phyloP scores from a whole-genome alignment of 2,329 filamentous ascomycete species.

The Colletotrichum paranaense region DNA sequence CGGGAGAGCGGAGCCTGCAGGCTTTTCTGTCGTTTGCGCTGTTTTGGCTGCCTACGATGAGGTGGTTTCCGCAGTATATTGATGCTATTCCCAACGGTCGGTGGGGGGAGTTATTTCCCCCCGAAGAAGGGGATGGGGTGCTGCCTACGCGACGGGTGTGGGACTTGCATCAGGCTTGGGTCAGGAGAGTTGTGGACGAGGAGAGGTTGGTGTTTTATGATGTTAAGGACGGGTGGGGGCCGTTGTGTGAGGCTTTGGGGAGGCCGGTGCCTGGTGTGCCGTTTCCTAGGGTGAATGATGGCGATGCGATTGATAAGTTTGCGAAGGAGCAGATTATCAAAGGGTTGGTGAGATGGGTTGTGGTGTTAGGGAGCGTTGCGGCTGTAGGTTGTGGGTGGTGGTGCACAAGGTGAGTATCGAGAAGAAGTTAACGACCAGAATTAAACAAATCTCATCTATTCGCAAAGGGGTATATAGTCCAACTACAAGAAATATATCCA shows the following conservation, averaged over 20 bases:
- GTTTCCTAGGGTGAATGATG: slow-evolving; percentile 37
- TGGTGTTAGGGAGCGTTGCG: not conserved
- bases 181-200: slow-evolving; percentile 37
- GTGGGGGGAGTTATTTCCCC: not conserved
- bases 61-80: not conserved
- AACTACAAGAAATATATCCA: not conserved
- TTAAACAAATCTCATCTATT: not conserved
- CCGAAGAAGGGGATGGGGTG: not conserved
- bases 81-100: not conserved
- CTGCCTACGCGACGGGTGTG: slow-evolving; percentile 34
- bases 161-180: slow-evolving; percentile 15
- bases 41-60: not conserved
- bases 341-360: not conserved
- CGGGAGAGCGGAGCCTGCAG: slow-evolving; percentile 2
- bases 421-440: not conserved
- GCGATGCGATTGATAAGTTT: not conserved
- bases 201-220: slow-evolving; percentile 42
- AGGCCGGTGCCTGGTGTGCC: slow-evolving; percentile 43
- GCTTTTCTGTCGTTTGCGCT: not conserved
- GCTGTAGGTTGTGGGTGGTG: not conserved
- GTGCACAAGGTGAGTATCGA: not conserved
- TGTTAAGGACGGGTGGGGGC: slow-evolving; percentile 46
- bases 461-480: not conserved
- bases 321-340: not conserved
- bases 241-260: slow-evolving; percentile 45